Evolutionary conservation across 148 eudicot genomes (phyloP), one percentile per base, ranked within the genome.

Genomic region (Silene uniflora): DNA sequence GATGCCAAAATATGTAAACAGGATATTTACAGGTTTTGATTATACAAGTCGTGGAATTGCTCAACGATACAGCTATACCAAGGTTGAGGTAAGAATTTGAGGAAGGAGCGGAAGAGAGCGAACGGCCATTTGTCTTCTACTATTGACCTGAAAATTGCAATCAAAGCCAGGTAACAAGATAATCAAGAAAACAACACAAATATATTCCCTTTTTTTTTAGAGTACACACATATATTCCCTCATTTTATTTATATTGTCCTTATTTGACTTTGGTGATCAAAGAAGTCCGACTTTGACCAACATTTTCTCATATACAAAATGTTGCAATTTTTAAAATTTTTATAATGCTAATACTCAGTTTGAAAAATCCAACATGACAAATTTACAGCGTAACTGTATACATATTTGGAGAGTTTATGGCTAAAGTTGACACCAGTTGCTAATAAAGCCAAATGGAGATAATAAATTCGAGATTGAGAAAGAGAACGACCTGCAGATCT

Each of bases 71-170:
- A 29, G 18, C 44, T 71, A 24, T 54, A 71, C 76, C 42, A 14
- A 14, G 29, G 42, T 71, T 71, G 76, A 71, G 32, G 61, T 25
- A 10, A 13, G 63, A 47, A 61, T 23, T 55, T 18, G 68, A 9
- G 46, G 29, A 42, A 65, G 68, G 12, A 52, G 55, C 67, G 76
- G 54, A 25, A 35, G 56, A 29, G 70, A 60, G 54, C 73, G 17
- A 62, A 74, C 74, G 69, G 46, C 80, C 76, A 73, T 62, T 64
- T 69, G 49, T 70, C 80, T 62, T 39, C 73, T 18, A 49, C 70
- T 74, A 84, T 61, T 74, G 87, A 79, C 86, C 91, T 86, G 87
- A 78, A 78, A 84, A 73, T 25, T 73, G 71, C 66, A 54, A 59
- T 25, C 16, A 27, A 25, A 24, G 21, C 74, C 76, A 76, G 79